Conservation (phyloP, 805 yeast genomes). For the Yarrowia osloensis region DNA sequence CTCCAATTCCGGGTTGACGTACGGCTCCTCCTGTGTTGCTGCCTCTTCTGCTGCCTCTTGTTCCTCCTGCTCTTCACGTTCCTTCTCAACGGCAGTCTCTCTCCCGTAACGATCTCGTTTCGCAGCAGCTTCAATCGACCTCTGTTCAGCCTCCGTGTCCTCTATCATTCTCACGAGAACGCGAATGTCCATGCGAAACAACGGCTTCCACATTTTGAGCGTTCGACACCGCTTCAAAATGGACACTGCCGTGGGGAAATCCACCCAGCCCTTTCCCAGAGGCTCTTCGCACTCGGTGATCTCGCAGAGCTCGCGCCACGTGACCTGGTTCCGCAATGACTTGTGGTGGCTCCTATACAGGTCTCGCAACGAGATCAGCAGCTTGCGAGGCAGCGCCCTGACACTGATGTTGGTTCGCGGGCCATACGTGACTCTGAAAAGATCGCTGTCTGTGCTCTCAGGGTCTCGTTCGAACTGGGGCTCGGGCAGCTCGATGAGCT, state of each 20-base stretch:
- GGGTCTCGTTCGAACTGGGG: background rate
- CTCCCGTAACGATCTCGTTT: too few relatives aligned
- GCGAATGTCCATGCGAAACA: background rate
- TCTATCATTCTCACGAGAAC: too few relatives aligned
- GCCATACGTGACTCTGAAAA: background rate
- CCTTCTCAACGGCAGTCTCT: too few relatives aligned
- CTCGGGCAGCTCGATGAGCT: background rate
- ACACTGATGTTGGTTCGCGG: too few relatives aligned
- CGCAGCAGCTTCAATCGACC: too few relatives aligned
- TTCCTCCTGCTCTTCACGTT: background rate
- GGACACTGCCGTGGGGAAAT: background rate
- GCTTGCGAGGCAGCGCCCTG: too few relatives aligned
- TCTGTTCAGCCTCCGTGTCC: too few relatives aligned
- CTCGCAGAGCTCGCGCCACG: background rate
- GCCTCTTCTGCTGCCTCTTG: background rate
- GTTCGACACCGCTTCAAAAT: background rate
- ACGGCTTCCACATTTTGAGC: background rate
- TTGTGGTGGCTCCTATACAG: background rate
- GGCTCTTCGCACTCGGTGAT: background rate
- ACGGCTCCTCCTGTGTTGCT: background rate
- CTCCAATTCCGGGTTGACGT: background rate
- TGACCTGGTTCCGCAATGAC: background rate
- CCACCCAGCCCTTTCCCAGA: background rate
- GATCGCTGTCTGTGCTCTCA: background rate
- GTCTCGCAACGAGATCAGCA: background rate